Base-by-base conservation (phyloP, 31 red algal genomes). In the Odonthalia washingtoniensis region DNA sequence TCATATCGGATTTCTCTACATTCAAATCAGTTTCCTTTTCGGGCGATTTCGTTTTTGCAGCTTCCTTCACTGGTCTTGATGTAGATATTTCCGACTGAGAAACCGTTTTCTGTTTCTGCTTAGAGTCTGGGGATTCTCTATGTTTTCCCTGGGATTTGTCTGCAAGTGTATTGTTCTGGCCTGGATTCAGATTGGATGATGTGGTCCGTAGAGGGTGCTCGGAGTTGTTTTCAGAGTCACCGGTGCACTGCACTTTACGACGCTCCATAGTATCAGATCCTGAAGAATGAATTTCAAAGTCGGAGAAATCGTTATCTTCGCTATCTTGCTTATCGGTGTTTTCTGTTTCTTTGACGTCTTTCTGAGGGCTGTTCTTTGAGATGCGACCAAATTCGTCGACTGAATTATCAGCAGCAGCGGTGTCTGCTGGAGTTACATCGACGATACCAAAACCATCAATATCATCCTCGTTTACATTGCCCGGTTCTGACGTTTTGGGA, bases 381-480 rank as follows among this genome's bases (percentile, higher is more conserved):
- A n/a, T n/a, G n/a, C n/a, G n/a, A 21, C 49, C 49, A 57, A 14
- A 57, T 57, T 57, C 49, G 21, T 57, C 49, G 12, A 57, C 49
- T 14, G 9, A 9, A 21, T 57, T 21, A 38, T 78, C 75, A 14
- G 9, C 21, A 9, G 9, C 64, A 37, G 62, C 62, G 46, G 26
- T 46, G 2, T 64, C 64, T 17, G 82, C 84, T n/a, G 89, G 82
- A 78, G 82, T 87, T 41, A 92, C 84, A 32, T 84, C 57, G 14
- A 92, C 83, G 38, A 87, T 68, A 5, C 89, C 89, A 85, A 87
- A 87, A 33, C 70, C 89, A 18, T 87, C 84, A 4, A 79, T 33
- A 60, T 87, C 89, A 32, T 92, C 89, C 17, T 85, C 89, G 30
- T 85, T 80, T 21, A 79, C 89, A 36, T 64, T 73, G 43, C 81